Evolutionary conservation across 768 basidiomycete genomes (phyloP).

Genomic region (Termitomyces sp.): DNA sequence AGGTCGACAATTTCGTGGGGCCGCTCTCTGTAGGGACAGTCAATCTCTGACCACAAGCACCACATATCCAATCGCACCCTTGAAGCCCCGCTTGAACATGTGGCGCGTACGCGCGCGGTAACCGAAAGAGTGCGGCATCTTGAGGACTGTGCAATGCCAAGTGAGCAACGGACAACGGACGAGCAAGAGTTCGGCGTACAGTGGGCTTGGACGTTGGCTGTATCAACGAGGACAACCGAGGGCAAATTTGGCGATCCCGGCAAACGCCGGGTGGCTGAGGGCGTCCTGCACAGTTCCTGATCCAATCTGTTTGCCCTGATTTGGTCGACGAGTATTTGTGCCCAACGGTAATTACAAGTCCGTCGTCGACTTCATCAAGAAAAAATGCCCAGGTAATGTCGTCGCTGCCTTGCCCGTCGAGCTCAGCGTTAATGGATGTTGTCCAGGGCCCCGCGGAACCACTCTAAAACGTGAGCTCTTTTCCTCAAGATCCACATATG

Average conservation of each 20-base stretch:
- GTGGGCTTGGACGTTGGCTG: constrained; percentile 46
- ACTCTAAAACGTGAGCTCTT: constrained; percentile 87
- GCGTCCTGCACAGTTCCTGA: constrained; percentile 58
- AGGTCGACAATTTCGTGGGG: constrained; percentile 85
- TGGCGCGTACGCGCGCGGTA: constrained; percentile 99
- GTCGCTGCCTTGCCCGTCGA: constrained; percentile 11
- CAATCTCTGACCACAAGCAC: constrained; percentile 5
- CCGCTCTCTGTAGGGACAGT: constrained; percentile 65
- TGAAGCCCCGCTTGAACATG: constrained; percentile 99
- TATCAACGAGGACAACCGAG: constrained; percentile 23
- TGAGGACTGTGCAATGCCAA: constrained; percentile 45
- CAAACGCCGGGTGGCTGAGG: constrained; percentile 57
- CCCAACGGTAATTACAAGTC: constrained; percentile 20
- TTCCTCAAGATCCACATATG: constrained; percentile 63
- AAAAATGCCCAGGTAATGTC: constrained; percentile 79
- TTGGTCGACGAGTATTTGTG: constrained; percentile 24
- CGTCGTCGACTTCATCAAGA: constrained; percentile 50
- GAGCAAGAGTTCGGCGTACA: constrained; percentile 32
- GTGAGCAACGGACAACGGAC: constrained; percentile 15
- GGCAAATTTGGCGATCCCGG: constrained; percentile 35
- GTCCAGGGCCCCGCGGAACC: constrained; percentile 83
- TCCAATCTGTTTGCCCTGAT: constrained; percentile 37
- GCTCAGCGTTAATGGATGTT: constrained; percentile 23
- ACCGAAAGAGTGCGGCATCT: constrained; percentile 99
- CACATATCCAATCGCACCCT: constrained; percentile 53